phyloP scores from a whole-genome alignment of 1,284 basidiomycete genomes.

The Ustilago cynodontis region DNA sequence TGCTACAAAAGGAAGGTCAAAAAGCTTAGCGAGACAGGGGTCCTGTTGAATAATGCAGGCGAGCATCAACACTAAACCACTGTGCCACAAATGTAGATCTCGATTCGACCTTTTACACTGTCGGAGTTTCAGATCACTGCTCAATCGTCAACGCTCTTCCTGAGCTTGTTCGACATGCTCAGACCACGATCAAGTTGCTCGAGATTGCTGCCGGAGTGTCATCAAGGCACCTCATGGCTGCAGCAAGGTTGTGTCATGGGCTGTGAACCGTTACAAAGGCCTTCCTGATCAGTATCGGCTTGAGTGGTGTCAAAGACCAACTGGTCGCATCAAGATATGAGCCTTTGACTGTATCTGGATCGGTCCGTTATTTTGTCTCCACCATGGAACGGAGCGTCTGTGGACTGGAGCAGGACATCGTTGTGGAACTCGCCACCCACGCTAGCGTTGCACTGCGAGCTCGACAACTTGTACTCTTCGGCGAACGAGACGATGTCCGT shows the following conservation, averaged over 20 bases:
- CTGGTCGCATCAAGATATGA: no score
- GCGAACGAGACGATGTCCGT: no score
- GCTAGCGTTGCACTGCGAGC: no score
- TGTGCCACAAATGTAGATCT: conserved; percentile 8
- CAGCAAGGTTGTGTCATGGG: neutral
- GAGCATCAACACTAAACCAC: neutral
- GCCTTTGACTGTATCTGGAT: no score
- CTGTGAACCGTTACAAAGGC: no score
- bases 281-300: no score
- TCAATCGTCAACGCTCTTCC: neutral
- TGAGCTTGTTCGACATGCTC: neutral
- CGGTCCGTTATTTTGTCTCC: no score
- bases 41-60: conserved; percentile 1
- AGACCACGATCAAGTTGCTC: neutral
- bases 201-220: neutral
- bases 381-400: no score
- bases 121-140: conserved; percentile 6
- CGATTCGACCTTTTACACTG: neutral
- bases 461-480: no score
- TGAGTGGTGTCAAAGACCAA: no score
- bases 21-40: conserved; percentile 9
- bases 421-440: no score
- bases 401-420: no score
- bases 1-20: conserved; percentile 2
- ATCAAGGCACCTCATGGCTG: neutral